These are phyloP conservation scores for Melastoma candidum DNA, from an alignment of 441 rosid genomes.

Conservation along the genomic window DNA sequence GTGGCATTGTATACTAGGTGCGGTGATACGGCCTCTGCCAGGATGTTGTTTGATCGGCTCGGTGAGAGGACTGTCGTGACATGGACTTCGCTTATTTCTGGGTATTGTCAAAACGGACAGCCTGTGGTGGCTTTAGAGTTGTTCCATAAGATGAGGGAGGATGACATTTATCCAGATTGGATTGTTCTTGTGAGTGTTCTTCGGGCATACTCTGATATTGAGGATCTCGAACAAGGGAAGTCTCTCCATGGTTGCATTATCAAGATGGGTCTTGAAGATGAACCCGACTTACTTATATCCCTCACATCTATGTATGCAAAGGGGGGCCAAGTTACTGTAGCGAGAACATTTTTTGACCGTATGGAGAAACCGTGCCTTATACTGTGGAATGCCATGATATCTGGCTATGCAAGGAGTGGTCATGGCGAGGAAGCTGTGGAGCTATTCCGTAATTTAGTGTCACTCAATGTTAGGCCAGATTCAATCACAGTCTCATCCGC, in stretches of 20 bases:
- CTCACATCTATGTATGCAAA: constrained; percentile 69
- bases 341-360: constrained; percentile 49
- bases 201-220: constrained; percentile 56
- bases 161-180: constrained; percentile 49
- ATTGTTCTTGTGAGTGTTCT: constrained; percentile 65
- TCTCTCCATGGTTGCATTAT: constrained; percentile 46
- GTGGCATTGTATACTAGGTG: constrained; percentile 66
- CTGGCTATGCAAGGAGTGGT: constrained; percentile 71
- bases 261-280: constrained; percentile 55
- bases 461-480: constrained; percentile 32
- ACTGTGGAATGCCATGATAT: constrained; percentile 75
- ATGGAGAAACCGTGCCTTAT: constrained; percentile 49
- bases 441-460: constrained; percentile 46
- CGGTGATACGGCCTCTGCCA: constrained; percentile 31
- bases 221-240: constrained; percentile 49
- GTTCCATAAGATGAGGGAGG: constrained; percentile 47
- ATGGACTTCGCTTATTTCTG: constrained; percentile 72
- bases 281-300: constrained; percentile 65
- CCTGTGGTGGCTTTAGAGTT: constrained; percentile 49
- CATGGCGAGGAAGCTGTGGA: constrained; percentile 52
- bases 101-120: constrained; percentile 60
- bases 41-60: constrained; percentile 45
- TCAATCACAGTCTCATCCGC: constrained; percentile 49
- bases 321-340: constrained; percentile 47
- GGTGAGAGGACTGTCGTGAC: constrained; percentile 46